These are phyloP conservation scores for Aspergillus asperescens DNA, from an alignment of 495 filamentous ascomycete species.

Conservation along the genomic window DNA sequence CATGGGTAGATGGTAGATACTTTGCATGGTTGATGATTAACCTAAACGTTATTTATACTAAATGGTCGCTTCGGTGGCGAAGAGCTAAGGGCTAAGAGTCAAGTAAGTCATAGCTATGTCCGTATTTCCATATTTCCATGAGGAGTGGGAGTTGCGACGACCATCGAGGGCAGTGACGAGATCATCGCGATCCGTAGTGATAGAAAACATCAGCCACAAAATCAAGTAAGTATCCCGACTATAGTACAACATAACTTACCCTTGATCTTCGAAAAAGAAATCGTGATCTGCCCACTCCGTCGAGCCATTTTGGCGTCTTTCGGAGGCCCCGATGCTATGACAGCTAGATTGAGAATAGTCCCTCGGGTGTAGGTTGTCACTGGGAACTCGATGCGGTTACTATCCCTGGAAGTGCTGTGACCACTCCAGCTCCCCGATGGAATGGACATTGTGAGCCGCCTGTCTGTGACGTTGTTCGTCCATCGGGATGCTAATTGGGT, in stretches of 20 bases:
- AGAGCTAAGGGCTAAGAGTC: too few relatives aligned
- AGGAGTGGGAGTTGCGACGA: background rate
- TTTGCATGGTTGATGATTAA: too few relatives aligned
- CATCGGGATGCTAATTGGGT: constrained; percentile 32
- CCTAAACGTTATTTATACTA: too few relatives aligned
- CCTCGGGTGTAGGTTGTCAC: constrained; percentile 24
- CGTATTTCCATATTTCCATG: background rate
- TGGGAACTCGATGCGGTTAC: constrained; percentile 25
- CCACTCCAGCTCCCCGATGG: constrained; percentile 4
- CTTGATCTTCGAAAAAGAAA: constrained; percentile 24
- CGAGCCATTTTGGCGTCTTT: constrained; percentile 20
- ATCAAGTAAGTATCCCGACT: background rate
- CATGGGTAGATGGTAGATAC: too few relatives aligned
- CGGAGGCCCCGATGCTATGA: constrained; percentile 26
- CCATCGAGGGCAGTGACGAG: background rate
- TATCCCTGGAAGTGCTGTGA: constrained; percentile 17
- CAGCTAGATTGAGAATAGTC: constrained; percentile 32
- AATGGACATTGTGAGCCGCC: constrained; percentile 32
- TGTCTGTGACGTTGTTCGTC: constrained; percentile 30
- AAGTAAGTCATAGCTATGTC: background rate
- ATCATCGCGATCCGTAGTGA: constrained; percentile 3
- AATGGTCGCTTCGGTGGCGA: too few relatives aligned
- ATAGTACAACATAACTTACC: constrained; percentile 15
- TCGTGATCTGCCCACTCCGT: constrained; percentile 28
- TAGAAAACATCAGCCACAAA: background rate